Evolutionary conservation across 345 rosid genomes (phyloP), one percentile per base, ranked within the genome.

Genomic region (Abelmoschus esculentus): DNA sequence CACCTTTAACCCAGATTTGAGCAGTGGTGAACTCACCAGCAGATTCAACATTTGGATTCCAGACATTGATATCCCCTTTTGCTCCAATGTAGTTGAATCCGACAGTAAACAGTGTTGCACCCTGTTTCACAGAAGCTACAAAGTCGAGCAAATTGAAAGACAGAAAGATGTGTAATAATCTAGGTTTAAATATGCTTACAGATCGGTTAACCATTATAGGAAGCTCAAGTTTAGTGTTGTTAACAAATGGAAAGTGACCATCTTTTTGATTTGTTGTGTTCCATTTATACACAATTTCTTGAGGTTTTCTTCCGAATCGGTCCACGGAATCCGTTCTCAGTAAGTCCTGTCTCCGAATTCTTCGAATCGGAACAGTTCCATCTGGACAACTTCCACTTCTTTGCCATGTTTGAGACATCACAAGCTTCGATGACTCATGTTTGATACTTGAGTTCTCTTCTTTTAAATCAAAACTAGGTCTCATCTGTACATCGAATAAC

Each of bases 311-410:
- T 8, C 69, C 69, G 8, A 66, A 66, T 1, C 28, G 40, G 3
- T 66, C 40, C 8, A 47, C 0, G 29, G 56, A 66, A 3, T 32
- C 1, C 18, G 32, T 77, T 76, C 86, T 82, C 8, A 70, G 32
- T n/a, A 86, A 61, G 64, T 83, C 89, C 66, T 70, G 57, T 52
- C 66, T 66, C 56, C 11, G 69, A 29, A 82, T 76, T 73, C 86
- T 74, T 49, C 85, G 81, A 46, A 87, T 73, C 4, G 86, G 87
- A 64, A 87, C 56, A 3, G 87, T 85, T 66, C 88, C 85, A 0
- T 34, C 3, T 0, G 84, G 89, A 73, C 88, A 87, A 9, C 36
- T 42, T 13, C 88, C 86, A 42, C 79, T 81, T 67, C 44, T 82
- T 38, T 77, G 74, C 92, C 88, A 85, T 38, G 57, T 76, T 65